Evolutionary conservation across 306 rosid genomes (phyloP).

Genomic region (Gastrolobium bilobum): DNA sequence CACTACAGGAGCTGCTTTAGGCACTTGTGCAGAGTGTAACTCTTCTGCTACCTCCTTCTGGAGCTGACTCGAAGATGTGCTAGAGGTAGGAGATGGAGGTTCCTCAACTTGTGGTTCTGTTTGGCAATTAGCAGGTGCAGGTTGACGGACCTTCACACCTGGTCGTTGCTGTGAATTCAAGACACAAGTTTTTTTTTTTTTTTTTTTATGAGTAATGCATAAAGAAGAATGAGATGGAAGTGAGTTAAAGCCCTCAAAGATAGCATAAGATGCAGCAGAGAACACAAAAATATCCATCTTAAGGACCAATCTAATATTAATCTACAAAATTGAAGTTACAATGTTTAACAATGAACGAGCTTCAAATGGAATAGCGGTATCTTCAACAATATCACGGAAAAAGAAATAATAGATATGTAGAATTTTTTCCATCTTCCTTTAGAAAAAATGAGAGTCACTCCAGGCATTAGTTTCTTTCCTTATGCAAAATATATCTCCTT

Average conservation of each 20-base stretch:
- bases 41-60: slow-evolving; percentile 72
- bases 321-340: slow-evolving; percentile 15
- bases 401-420: neutral
- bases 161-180: slow-evolving; percentile 64
- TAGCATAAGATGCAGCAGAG: slow-evolving; percentile 27
- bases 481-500: slow-evolving; percentile 13
- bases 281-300: slow-evolving; percentile 16
- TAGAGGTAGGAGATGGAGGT: slow-evolving; percentile 74
- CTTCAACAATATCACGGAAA: slow-evolving; percentile 25
- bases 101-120: slow-evolving; percentile 59
- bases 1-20: slow-evolving; percentile 52
- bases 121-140: slow-evolving; percentile 54
- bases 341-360: neutral
- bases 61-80: slow-evolving; percentile 69
- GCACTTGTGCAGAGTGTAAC: slow-evolving; percentile 56
- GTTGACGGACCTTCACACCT: slow-evolving; percentile 61
- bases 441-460: slow-evolving; percentile 16
- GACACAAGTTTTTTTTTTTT: slow-evolving; percentile 9
- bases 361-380: neutral
- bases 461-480: neutral
- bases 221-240: slow-evolving; percentile 7
- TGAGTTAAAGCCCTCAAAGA: neutral
- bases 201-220: slow-evolving; percentile 5
- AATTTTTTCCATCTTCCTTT: neutral
- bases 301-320: slow-evolving; percentile 26